Evolutionary conservation across 1,139 yeast species (phyloP).

Genomic region (Blastobotrys persicus): DNA sequence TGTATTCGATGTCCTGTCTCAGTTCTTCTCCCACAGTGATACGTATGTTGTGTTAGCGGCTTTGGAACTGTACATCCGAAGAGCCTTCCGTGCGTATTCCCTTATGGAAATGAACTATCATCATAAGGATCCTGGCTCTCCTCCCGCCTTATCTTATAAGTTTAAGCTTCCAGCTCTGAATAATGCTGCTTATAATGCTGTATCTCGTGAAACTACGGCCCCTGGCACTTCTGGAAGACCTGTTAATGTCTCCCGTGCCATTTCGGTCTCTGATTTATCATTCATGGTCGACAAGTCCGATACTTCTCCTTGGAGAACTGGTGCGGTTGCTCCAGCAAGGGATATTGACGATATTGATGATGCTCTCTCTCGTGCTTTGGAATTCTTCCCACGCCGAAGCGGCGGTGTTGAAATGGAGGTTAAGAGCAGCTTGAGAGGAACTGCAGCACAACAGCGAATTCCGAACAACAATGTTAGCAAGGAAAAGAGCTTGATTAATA

Average conservation of each 20-base stretch:
- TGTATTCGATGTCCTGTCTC: slow-evolving; percentile 92
- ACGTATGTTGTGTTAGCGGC: slow-evolving; percentile 94
- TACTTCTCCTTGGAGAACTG: slow-evolving; percentile 68
- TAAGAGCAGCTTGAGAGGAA: slow-evolving; percentile 33
- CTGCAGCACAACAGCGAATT: slow-evolving; percentile 36
- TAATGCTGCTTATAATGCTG: slow-evolving; percentile 51
- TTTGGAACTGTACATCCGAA: slow-evolving; percentile 91
- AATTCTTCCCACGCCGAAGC: slow-evolving; percentile 52
- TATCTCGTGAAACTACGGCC: slow-evolving; percentile 22
- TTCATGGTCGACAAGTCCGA: slow-evolving; percentile 69
- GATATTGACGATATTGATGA: slow-evolving; percentile 92
- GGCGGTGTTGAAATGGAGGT: slow-evolving; percentile 29
- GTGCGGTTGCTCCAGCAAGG: slow-evolving; percentile 78
- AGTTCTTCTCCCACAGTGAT: slow-evolving; percentile 79
- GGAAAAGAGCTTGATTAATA: slow-evolving; percentile 52
- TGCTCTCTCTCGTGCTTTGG: slow-evolving; percentile 71
- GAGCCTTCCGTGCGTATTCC: slow-evolving; percentile 95
- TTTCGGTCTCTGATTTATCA: slow-evolving; percentile 88
- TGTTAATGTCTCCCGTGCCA: slow-evolving; percentile 59
- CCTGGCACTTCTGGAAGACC: slow-evolving; percentile 35
- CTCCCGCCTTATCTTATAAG: slow-evolving; percentile 82
- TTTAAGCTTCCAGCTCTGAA: slow-evolving; percentile 78
- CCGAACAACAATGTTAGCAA: slow-evolving; percentile 32
- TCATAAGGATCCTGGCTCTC: slow-evolving; percentile 49
- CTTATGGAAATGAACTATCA: slow-evolving; percentile 67